Percentiles rank a stretch among this genome's conserved stretches.
These are phyloP conservation scores for Mediolabrus comicus DNA, from an alignment of 108 stramenopile genomes.

Conservation along the genomic window DNA sequence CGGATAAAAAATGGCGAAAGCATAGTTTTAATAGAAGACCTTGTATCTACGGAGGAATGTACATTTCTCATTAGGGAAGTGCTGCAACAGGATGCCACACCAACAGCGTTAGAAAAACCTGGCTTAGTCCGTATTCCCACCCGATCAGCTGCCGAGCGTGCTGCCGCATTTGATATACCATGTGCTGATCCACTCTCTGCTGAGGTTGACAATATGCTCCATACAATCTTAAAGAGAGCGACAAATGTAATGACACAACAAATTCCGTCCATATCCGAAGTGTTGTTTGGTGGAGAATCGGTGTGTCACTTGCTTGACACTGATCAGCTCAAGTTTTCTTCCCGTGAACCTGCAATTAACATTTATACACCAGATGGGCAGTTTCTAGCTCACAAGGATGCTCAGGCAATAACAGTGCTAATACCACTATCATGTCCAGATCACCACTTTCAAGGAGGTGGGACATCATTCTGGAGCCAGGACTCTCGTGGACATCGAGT, in stretches of 20 bases:
- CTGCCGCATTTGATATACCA: background rate
- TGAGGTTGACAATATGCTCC: background rate
- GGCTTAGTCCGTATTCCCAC: background rate
- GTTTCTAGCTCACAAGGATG: slow-evolving; percentile 46
- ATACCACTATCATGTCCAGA: slow-evolving; percentile 28
- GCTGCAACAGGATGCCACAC: background rate
- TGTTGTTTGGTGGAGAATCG: slow-evolving; percentile 17
- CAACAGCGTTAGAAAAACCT: background rate
- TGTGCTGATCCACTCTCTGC: background rate
- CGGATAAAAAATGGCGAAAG: slow-evolving; percentile 9
- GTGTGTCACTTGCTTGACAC: background rate
- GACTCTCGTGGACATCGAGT: slow-evolving; percentile 21
- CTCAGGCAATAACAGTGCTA: slow-evolving; percentile 36
- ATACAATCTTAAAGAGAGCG: background rate
- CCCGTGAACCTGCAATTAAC: slow-evolving; percentile 45
- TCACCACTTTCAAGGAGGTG: slow-evolving; percentile 28
- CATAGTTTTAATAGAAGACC: slow-evolving; percentile 1
- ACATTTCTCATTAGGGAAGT: background rate
- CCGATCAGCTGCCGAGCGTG: background rate
- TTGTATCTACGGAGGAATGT: slow-evolving; percentile 1
- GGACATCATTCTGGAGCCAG: background rate
- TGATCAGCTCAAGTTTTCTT: slow-evolving; percentile 9
- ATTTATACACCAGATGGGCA: slow-evolving; percentile 26
- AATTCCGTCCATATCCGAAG: slow-evolving; percentile 24
- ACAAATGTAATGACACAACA: background rate